These are phyloP conservation scores for Centella asiatica DNA, from an alignment of 129 eudicot genomes.

Conservation along the genomic window DNA sequence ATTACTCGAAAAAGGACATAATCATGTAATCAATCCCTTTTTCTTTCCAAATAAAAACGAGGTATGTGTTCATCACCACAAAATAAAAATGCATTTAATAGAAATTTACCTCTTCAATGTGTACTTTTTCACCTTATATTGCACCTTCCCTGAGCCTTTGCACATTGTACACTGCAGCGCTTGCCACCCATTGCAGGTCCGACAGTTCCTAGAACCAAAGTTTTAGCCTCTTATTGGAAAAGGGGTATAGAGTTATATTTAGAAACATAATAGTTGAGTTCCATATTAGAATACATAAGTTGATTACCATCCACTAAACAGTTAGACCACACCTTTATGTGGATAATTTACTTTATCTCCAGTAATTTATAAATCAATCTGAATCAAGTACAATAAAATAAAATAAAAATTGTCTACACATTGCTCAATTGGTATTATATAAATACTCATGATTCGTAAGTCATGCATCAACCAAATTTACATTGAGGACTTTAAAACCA, in stretches of 20 bases:
- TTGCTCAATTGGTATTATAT: neutral
- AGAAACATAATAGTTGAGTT: neutral
- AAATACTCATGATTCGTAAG: neutral
- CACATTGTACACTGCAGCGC: slow-evolving; percentile 94
- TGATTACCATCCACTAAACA: neutral
- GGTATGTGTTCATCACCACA: neutral
- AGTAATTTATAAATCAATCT: neutral
- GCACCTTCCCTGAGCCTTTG: slow-evolving; percentile 84
- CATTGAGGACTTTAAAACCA: neutral
- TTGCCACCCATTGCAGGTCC: slow-evolving; percentile 86
- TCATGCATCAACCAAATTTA: neutral
- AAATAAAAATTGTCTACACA: neutral
- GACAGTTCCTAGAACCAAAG: slow-evolving; percentile 52
- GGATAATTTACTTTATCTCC: neutral
- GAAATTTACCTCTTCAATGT: slow-evolving; percentile 58
- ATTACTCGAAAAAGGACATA: neutral
- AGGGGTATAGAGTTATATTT: neutral
- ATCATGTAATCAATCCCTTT: neutral
- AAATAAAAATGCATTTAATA: slow-evolving; percentile 1
- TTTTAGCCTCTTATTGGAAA: slow-evolving; percentile 9
- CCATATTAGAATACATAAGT: neutral
- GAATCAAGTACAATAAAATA: too few species aligned
- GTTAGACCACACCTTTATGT: neutral
- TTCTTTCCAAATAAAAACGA: neutral
- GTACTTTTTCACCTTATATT: slow-evolving; percentile 73